Base-by-base conservation (phyloP, 2,329 filamentous ascomycete species). In the Penicillium sp. region DNA sequence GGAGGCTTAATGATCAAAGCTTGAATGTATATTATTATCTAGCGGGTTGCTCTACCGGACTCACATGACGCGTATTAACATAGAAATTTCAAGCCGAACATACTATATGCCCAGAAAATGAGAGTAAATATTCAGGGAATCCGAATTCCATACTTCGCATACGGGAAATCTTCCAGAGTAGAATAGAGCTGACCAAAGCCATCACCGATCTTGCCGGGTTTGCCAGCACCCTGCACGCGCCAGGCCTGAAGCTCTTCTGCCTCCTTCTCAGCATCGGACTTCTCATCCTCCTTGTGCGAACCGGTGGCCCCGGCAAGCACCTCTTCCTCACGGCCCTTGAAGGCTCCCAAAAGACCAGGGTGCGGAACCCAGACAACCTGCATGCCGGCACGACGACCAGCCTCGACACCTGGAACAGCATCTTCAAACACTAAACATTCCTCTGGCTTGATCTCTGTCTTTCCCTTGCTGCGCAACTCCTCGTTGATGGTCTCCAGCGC, bases 371-470 rank as follows among this genome's bases (percentile, higher is more conserved):
- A 99, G 1, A 96, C 80, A 11, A 95, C 91, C 61, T 93, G 85
- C 93, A 97, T 97, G 0, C 93, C 93, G 0, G 94, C 94, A 61
- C 94, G 84, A 49, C 94, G 80, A 4, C 91, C 94, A 2, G 91
- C 85, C 75, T 99, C 94, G 2, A 97, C 91, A 4, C 94, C 94
- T 0, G 91, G 90, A 1, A 97, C 92, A 42, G 88, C 90, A 73
- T 99, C 94, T 75, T 99, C 94, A 66, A 99, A 97, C 0, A 97
- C 94, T 14, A 99, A 79, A 70, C 94, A 97, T 74, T 97, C 93
- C 62, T 89, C 88, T 0, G 91, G 91, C 50, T 70, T 79, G 59
- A 99, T 87, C 49, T 80, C 79, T 55, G 82, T 76, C 60, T 81
- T 76, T 47, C 88, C 85, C 36, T 66, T 62, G 0, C 79, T 58